Base-by-base conservation (phyloP, 192 early-diverging fungal genomes). In the Linnemannia zychae region DNA sequence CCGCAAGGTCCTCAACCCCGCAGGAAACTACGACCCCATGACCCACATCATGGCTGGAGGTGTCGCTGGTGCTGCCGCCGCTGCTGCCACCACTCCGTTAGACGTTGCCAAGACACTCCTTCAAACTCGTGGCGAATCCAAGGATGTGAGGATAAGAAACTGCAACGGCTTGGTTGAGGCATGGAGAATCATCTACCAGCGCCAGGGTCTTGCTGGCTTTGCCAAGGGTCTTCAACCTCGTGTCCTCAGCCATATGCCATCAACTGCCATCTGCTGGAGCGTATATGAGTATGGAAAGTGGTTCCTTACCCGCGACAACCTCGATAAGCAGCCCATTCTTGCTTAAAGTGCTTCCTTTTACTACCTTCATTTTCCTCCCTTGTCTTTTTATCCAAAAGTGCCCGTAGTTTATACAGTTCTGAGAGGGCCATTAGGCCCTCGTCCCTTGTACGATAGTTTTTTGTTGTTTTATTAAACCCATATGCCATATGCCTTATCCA, bases 21-120 rank as follows among this genome's bases (percentile, higher is more conserved):
- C 88, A 1, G 95, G 95, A 72, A 37, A 72, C 0, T 99, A 99
- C 81, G 96, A 97, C 86, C 98, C 98, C 15, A 85, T 91, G 67
- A 95, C 95, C 3, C 98, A 99, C 76, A 92, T 97, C 68, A 81
- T 93, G 17, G 94, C 97, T 34, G 98, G 98, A 18, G 98, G 93
- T 37, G 78, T 96, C 69, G 97, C 98, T 13, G 98, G 98, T 57
- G 96, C 93, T 0, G 86, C 95, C 1, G 98, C 98, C 3, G 94
- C 96, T 6, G 92, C 95, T 17, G 84, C 94, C 33, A 99, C 98
- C 0, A 99, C 96, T 17, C 98, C 98, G 9, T 84, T 99, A 33
- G 97, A 99, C 86, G 97, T 98, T 47, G 94, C 94, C 37, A 99
- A 99, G 87, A 99, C 98, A 40, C 80, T 98, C 72, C 87, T 99